Evolutionary conservation across 2,329 filamentous ascomycete genomes (phyloP).

Genomic region (Sphaerulina populicola): DNA sequence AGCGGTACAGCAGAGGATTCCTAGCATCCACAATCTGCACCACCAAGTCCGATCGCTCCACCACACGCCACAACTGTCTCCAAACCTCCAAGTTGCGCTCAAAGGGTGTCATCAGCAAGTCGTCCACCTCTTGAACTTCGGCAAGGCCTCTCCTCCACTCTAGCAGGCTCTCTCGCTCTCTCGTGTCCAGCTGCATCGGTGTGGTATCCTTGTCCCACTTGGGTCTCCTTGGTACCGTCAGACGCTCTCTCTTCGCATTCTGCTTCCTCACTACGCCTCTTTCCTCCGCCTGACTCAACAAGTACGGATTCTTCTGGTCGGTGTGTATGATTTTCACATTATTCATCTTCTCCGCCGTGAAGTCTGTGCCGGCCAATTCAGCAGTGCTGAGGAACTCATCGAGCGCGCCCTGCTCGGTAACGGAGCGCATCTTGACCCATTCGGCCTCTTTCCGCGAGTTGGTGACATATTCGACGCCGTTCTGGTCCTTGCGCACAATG

Average conservation of each 20-base stretch:
- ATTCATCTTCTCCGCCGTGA: conserved; percentile 97
- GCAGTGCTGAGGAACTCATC: conserved; percentile 96
- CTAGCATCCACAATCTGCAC: conserved; percentile 98
- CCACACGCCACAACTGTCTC: conserved; percentile 96
- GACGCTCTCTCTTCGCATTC: conserved; percentile 62
- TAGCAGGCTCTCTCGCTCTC: conserved; percentile 72
- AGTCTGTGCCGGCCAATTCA: conserved; percentile 94
- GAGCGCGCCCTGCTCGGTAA: conserved; percentile 91
- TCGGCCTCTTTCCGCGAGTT: conserved; percentile 83
- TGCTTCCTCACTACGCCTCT: conserved; percentile 70
- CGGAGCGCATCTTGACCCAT: conserved; percentile 99
- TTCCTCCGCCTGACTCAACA: conserved; percentile 80
- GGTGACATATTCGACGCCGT: conserved; percentile 62
- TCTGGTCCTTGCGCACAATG: conserved; percentile 31
- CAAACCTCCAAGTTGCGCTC: conserved; percentile 96
- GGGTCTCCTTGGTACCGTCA: conserved; percentile 85
- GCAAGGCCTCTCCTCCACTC: conserved; percentile 85
- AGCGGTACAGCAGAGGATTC: conserved; percentile 88
- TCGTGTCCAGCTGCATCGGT: conserved; percentile 65
- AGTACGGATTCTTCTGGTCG: conserved; percentile 90
- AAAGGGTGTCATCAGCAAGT: conserved; percentile 94
- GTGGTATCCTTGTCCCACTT: conserved; percentile 83
- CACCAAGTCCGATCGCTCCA: conserved; percentile 88
- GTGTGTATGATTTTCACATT: conserved; percentile 98
- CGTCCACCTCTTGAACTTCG: conserved; percentile 86